Evolutionary conservation across 305 asterid species (phyloP).

Genomic region (Fraxinus angustifolia): DNA sequence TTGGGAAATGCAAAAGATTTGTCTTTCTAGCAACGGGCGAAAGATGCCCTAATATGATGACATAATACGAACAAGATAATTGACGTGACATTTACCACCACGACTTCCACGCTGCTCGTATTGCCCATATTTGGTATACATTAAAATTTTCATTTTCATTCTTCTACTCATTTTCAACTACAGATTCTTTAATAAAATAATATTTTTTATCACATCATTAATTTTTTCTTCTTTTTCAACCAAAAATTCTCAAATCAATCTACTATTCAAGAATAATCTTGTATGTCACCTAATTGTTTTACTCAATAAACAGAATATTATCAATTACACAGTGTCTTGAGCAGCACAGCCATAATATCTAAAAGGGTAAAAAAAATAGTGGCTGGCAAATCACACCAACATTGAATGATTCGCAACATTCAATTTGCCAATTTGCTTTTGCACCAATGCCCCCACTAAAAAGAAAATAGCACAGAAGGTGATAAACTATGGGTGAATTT

Average conservation of each 20-base stretch:
- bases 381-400: not conserved
- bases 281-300: too few species aligned
- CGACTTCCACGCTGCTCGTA: not conserved
- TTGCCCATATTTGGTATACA: too few species aligned
- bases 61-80: not conserved
- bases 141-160: not conserved
- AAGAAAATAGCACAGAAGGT: not conserved
- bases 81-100: not conserved
- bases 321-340: not conserved
- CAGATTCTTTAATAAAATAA: too few species aligned
- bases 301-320: not conserved
- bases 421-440: not conserved
- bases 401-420: not conserved
- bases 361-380: not conserved
- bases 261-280: too few species aligned
- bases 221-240: too few species aligned
- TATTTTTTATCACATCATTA: too few species aligned
- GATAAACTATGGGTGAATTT: too few species aligned
- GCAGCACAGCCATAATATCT: not conserved
- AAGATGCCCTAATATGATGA: not conserved
- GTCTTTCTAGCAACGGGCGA: not conserved
- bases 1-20: not conserved
- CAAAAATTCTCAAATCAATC: too few species aligned
- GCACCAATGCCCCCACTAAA: not conserved
- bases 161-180: too few species aligned